These are phyloP conservation scores for Perilla frutescens DNA, from an alignment of 257 asterid species.

Conservation along the genomic window DNA sequence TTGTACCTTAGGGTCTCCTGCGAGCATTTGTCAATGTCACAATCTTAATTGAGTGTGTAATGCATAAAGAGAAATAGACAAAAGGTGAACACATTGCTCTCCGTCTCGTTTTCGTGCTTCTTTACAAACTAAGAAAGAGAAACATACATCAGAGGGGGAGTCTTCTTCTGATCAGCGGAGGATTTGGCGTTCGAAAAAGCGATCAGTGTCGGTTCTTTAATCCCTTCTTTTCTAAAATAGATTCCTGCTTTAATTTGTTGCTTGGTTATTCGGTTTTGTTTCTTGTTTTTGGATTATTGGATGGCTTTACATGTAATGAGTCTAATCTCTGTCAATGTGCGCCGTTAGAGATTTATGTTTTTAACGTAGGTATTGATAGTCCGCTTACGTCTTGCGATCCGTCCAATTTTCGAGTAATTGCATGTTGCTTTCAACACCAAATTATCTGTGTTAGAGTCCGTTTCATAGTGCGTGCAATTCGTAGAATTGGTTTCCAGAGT, in stretches of 20 bases:
- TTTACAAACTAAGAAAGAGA: slow-evolving; percentile 39
- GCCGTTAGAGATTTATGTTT: slow-evolving; percentile 27
- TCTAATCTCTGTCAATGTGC: slow-evolving; percentile 1
- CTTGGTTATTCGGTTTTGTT: slow-evolving; percentile 23
- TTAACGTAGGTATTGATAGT: slow-evolving; percentile 14
- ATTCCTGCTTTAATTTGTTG: slow-evolving; percentile 12
- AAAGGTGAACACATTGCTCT: slow-evolving; percentile 44
- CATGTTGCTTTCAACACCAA: slow-evolving; percentile 24
- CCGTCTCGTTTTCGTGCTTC: slow-evolving; percentile 49
- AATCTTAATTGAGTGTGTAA: slow-evolving; percentile 18
- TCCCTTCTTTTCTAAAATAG: slow-evolving; percentile 36
- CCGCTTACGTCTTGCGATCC: background rate
- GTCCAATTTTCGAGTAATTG: slow-evolving; percentile 38
- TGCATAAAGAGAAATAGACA: slow-evolving; percentile 40
- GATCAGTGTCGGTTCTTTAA: slow-evolving; percentile 64
- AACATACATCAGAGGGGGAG: slow-evolving; percentile 31
- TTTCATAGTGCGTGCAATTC: background rate
- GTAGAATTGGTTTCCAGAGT: background rate
- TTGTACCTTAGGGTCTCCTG: slow-evolving; percentile 34
- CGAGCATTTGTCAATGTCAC: slow-evolving; percentile 36
- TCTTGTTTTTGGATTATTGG: slow-evolving; percentile 11
- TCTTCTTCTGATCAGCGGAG: slow-evolving; percentile 44
- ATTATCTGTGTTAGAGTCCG: slow-evolving; percentile 22
- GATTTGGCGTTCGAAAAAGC: slow-evolving; percentile 42
- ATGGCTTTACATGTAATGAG: slow-evolving; percentile 20